Base-by-base conservation (phyloP, 2,329 filamentous ascomycete genomes). In the Allantophomopsis cytisporea region DNA sequence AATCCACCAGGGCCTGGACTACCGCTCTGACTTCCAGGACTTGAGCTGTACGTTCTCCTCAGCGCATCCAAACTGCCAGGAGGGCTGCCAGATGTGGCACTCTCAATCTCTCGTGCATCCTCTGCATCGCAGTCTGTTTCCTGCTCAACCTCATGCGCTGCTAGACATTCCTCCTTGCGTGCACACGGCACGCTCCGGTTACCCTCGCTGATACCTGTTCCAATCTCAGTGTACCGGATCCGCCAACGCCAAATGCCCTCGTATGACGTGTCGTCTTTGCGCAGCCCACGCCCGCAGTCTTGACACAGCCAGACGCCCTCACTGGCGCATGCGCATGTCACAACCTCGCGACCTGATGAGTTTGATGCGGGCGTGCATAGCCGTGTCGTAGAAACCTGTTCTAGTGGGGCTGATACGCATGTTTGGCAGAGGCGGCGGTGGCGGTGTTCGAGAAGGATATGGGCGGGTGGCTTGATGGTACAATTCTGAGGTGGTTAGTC, bases 171-270 rank as follows among this genome's bases (percentile, higher is more conserved):
- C n/a, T 64, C 63, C 32, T 79, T 80, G n/a, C 85, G 76, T 0
- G 86, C 88, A 54, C 88, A 96, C 46, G 85, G 78, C 12, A 95
- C 86, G 21, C 87, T 88, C 50, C 89, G 80, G 51, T 87, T 80
- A 23, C 86, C 87, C 50, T 94, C 85, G 34, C 87, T 86, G 21
- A 94, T 85, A 5, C 88, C 88, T 0, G 83, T 88, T 17, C 87
- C 86, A 0, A 93, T 68, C 47, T 85, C 82, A 31, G 80, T 80
- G 56, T 94, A 95, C 17, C 85, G 76, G 32, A 76, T 84, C 38
- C 88, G 79, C 88, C 88, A 95, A 45, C 76, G 82, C 87, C 88
- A 95, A 40, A 88, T 84, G 4, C 67, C 61, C 50, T 68, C 65
- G 44, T 80, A 80, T 41, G 76, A 70, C 39, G 65, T 60, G 48